Conservation (phyloP, 345 rosid genomes). For the Arabis alpina region DNA sequence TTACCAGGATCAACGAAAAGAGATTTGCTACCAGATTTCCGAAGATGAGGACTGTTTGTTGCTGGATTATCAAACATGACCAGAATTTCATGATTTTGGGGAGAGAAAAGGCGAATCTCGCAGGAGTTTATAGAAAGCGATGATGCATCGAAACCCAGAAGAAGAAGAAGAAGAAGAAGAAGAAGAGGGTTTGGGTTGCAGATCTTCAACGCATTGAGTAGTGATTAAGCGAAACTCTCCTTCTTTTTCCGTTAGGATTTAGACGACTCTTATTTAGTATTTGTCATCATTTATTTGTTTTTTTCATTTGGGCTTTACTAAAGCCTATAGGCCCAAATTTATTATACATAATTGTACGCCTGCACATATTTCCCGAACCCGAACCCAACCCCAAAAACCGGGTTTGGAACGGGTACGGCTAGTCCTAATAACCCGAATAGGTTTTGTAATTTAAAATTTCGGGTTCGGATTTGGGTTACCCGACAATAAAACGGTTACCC, state of each 20-base stretch:
- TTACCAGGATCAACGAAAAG: conserved; percentile 67
- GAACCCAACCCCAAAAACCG: no score
- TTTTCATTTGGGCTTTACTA: conserved; percentile 30
- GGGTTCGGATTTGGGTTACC: no score
- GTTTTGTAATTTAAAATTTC: no score
- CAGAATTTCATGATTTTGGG: conserved; percentile 30
- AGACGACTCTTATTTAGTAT: conserved; percentile 4
- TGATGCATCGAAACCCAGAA: conserved; percentile 12
- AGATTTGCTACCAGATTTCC: conserved; percentile 78
- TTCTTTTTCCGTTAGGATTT: conserved; percentile 31
- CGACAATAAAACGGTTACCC: no score
- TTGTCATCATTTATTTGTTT: not conserved
- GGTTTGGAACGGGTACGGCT: no score
- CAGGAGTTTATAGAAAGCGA: conserved; percentile 1
- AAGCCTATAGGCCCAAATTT: conserved; percentile 26
- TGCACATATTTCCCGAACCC: no score
- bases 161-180: not conserved
- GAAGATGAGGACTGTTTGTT: conserved; percentile 71
- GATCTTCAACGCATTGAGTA: conserved; percentile 42
- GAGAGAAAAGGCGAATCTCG: not conserved
- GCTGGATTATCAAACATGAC: conserved; percentile 69
- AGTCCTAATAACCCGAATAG: no score
- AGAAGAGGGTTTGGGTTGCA: conserved; percentile 22
- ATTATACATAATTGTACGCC: no score
- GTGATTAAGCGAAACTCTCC: conserved; percentile 35